Base-by-base conservation (phyloP, 176 grass and related monocot genomes). In the Cenchrus purpureus region DNA sequence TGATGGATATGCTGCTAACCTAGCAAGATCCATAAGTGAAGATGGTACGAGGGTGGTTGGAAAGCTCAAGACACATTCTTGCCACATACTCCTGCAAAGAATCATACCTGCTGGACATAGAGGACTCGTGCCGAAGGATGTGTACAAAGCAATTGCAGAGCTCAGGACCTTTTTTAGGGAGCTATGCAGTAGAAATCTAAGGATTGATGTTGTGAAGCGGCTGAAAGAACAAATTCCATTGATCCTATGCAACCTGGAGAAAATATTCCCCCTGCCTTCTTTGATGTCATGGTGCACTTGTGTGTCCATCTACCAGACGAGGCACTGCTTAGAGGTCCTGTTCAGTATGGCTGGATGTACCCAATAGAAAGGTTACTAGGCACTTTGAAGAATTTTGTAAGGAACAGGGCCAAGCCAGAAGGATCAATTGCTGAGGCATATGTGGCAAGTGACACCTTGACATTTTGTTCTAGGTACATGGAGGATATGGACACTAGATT, bases 171-270 rank as follows among this genome's bases (percentile, higher is more conserved):
- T 76, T 54, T 55, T 58, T 29, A 63, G 60, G 59, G 22, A 63
- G 12, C 1, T 63, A 12, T 63, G n/a, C 3, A 29, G 22, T 10
- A 61, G n/a, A 22, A 22, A 10, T 22, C 44, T 56, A 3, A 58
- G 68, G 17, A 19, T 79, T 3, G 73, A 79, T 77, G 61, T 66
- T 5, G 43, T 86, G 4, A 45, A 68, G 11, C 5, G 43, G 10
- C 7, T 86, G 9, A 57, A 68, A 12, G 7, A 40, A 40, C 37
- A 40, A 4, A 40, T 40, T 40, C 37, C 37, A 40, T 40, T 40
- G 1, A 40, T 40, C n/a, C 16, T 86, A 20, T 70, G 62, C 1
- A 86, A 79, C 13, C 17, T 86, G 5, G 83, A 86, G 63, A 65
- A 67, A 16, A 79, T 86, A 17, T 86, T 85, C 60, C 83, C 10